Base-by-base conservation (phyloP, 495 filamentous ascomycete genomes). In the Amniculicola lignicola region DNA sequence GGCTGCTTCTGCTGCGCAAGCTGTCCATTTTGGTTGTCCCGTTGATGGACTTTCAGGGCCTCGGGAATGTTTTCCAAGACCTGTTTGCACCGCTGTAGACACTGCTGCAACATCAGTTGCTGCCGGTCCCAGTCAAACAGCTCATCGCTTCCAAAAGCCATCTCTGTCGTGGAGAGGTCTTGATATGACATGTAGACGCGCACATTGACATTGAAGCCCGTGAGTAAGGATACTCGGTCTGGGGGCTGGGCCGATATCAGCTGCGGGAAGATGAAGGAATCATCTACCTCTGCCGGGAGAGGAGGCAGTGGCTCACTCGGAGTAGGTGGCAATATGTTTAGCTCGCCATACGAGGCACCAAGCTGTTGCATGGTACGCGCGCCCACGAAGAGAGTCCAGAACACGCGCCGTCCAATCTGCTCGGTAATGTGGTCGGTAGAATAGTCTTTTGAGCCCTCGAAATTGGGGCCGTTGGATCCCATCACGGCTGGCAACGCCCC, bases 131-230 rank as follows among this genome's bases (percentile, higher is more conserved):
- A 90, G 31, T 87, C 81, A n/a, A 80, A 81, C 1, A 88, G 70
- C 28, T 80, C 77, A 22, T 82, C 81, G 24, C 82, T 81, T 19
- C 87, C 87, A 69, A 87, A 88, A 2, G 82, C 83, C 50, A 86
- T 74, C 62, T 94, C 89, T 62, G 85, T 80, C 22, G 82, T 83
- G 1, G 81, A 73, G 2, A 93, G 66, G 1, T 77, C 67, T 38
- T 82, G 84, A 72, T 88, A 88, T 4, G 87, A 85, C 62, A 73
- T 77, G 61, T 85, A 89, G 12, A 92, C 76, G 18, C 81, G 78
- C 11, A 87, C 80, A 54, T 82, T 87, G n/a, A 82, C 76, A 57
- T 87, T 92, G 74, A 92, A 94, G 0, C 84, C 90, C 0, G 81
- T 77, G 6, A 92, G 67, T 6, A 79, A 71, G 0, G 88, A 86